Evolutionary conservation across 441 rosid species (phyloP), one percentile per base, ranked within the genome.

Genomic region (Gossypium armourianum): DNA sequence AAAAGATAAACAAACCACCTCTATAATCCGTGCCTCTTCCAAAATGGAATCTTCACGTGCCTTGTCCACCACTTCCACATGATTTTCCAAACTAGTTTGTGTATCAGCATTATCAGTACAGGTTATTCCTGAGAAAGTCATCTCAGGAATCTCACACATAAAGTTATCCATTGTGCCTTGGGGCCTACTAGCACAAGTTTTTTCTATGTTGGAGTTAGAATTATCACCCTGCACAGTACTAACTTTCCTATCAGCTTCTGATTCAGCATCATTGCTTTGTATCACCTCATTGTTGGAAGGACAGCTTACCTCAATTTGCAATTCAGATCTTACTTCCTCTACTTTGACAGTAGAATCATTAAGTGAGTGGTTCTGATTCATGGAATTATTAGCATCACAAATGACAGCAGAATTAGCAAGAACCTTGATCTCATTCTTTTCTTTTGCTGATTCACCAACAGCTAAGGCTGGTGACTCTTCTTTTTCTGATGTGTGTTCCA

Each of bases 11-110:
- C 59, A 80, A 75, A 78, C 68, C 68, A 96, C 98, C 98, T 90
- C 87, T 77, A 96, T 85, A 69, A 78, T 79, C 52, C 86, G 89
- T 65, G 99, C 99, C 89, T 93, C 98, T 76, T 91, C 93, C 81
- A 96, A 79, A 28, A 93, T 74, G 71, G 93, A 85, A 80, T 93
- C 99, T 77, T 90, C 97, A 77, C 77, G 86, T 40, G 83, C 85
- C 78, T 81, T 89, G 76, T 86, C 86, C 59, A 64, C 73, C 61
- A 84, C 64, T 71, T 81, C 78, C 72, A 76, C 75, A 68, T 63
- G 56, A 61, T 75, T 80, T 72, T 69, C 80, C 64, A 86, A 69
- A 80, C 78, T 77, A 78, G 78, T 70, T 77, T 78, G 88, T 72
- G 78, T 74, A 20, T 87, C 86, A 72, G 79, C 76, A 69, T 72